Base-by-base conservation (phyloP, 2,329 filamentous ascomycete species). In the Microascus cirrosus region DNA sequence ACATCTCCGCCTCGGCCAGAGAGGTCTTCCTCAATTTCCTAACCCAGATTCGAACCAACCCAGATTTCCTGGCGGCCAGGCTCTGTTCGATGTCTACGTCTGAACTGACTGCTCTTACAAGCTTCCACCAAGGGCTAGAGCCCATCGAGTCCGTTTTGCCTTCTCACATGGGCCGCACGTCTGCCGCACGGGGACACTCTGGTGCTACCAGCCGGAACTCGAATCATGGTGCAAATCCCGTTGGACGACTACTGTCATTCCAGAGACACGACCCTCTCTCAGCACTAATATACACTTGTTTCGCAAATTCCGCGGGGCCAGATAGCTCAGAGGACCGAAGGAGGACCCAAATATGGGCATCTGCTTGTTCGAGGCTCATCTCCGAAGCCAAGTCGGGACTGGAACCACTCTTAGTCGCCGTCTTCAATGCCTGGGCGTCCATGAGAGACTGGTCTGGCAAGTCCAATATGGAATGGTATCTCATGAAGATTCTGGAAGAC, bases 401-500 rank as follows among this genome's bases (percentile, higher is more conserved):
- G 62, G 89, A 94, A 67, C 85, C 88, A 59, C 87, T 96, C 59
- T 79, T 96, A 59, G 86, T 89, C 62, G 86, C 89, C 54, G 84
- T 96, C 36, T 79, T 99, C 55, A 92, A 94, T 70, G 85, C 90
- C 59, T 97, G 91, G 89, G 85, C 89, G 56, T 80, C 84, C 58
- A 89, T 92, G 80, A 85, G 89, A 61, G 86, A 92, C 70, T 97
- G 93, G 92, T 88, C 90, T 48, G 90, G 90, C 59, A 91, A 87
- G 65, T 83, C 86, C 63, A 94, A 91, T 62, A 85, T 99, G 77
- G 92, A 96, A 73, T 88, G 90, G 73, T 97, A 93, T 70, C 81
- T 99, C 13, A 94, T 96, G 89, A 89, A 94, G 68, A 90, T 95
- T 60, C 81, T 99, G 35, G 90, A 96, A 71, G 89, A 95, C 65